Base-by-base conservation (phyloP, 2,329 filamentous ascomycete genomes). In the Magnaporthiopsis poae region DNA sequence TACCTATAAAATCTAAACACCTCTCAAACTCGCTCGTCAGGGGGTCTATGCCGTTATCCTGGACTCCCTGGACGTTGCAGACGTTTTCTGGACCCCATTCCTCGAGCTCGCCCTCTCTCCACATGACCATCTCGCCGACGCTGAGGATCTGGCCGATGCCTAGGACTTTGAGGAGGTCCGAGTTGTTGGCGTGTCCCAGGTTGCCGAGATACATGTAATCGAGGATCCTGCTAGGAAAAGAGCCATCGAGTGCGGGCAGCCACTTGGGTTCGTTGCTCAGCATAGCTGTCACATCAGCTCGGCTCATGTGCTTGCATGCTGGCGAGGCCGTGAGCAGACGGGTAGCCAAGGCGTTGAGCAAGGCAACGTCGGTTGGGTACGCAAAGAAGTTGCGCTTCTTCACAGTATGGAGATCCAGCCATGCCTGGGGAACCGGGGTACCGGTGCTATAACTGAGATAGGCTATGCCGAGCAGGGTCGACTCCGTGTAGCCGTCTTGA, bases 141-240 rank as follows among this genome's bases (percentile, higher is more conserved):
- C 93, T 97, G 35, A 99, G 81, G 61, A 99, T 88, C 72, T 96
- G 91, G 18, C 83, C 85, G 68, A 99, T 96, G 0, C 94, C 94
- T 68, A 99, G 79, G 61, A 88, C 86, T 69, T 82, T 84, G 39
- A 99, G 79, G 39, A 99, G 80, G 66, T 91, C 90, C 0, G 93
- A 91, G 71, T 98, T 98, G 74, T 98, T 98, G 9, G 95, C 95
- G 74, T 99, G 95, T 0, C 86, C 87, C 21, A 98, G 82, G 72
- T 98, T 98, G 1, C 95, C 95, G 15, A 99, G 84, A 74, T 99
- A 99, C 88, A 99, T 92, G 74, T 98, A 97, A 66, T 93, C 89
- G 60, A 96, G 79, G 59, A 99, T 86, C 18, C 94, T 86, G 74
- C 91, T 96, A 0, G 95, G 95, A 29, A 98, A 83, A 31, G 92